Conservation (phyloP, 306 rosid genomes). For the Prunus salicina region DNA sequence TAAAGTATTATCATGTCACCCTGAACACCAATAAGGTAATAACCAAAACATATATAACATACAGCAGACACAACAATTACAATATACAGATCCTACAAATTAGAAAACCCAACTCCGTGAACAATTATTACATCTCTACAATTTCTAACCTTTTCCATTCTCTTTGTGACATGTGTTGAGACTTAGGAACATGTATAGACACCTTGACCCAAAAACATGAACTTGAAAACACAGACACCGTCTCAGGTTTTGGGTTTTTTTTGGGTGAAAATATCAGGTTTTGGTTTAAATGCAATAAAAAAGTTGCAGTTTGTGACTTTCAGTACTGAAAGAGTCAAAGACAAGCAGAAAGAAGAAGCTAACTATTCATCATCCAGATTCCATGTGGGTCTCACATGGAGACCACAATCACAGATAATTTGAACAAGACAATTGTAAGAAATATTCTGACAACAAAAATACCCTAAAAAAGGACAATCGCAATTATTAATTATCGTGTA, state of each 20-base stretch:
- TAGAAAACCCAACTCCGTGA: background rate
- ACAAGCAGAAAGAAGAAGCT: background rate
- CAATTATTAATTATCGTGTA: background rate
- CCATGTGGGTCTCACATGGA: slow-evolving; percentile 3
- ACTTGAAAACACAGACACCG: background rate
- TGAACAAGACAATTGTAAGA: background rate
- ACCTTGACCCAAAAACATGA: background rate
- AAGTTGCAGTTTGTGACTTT: background rate
- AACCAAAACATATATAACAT: background rate
- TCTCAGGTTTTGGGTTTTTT: background rate
- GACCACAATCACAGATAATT: background rate
- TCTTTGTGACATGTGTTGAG: background rate
- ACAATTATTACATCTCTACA: background rate
- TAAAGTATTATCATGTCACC: background rate
- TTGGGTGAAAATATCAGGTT: too few species aligned
- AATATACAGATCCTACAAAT: background rate
- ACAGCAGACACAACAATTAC: background rate
- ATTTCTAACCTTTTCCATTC: background rate
- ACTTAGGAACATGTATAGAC: background rate
- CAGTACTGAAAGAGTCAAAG: background rate
- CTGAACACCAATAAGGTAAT: background rate
- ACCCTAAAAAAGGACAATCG: too few species aligned
- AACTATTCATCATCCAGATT: background rate
- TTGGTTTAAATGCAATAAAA: background rate
- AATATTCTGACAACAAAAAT: background rate